These are phyloP conservation scores for Coprinellus micaceus DNA, from an alignment of 768 basidiomycete genomes.

Conservation along the genomic window DNA sequence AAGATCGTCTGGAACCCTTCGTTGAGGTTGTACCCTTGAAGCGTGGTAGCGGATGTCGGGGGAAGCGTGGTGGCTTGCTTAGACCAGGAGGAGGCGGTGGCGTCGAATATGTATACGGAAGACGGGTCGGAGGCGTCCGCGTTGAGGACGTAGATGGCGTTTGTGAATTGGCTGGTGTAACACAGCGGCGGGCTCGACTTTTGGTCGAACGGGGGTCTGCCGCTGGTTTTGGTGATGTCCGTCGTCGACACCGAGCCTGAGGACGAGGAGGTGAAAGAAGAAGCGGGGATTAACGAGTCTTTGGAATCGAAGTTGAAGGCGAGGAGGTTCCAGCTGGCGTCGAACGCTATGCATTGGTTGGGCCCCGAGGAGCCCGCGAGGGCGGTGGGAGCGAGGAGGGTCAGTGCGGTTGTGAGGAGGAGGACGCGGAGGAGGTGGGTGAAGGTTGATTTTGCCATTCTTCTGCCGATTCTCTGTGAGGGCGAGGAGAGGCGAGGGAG, in stretches of 20 bases:
- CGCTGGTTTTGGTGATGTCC: too few species aligned
- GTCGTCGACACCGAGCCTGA: slow-evolving; percentile 57
- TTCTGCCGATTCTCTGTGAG: too few species aligned
- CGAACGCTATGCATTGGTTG: slow-evolving; percentile 68
- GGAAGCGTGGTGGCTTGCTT: too few species aligned
- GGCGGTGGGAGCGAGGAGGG: slow-evolving; percentile 13
- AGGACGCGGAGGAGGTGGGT: too few species aligned
- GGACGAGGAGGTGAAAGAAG: slow-evolving; percentile 21
- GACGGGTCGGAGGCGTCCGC: slow-evolving; percentile 71
- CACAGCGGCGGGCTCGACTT: background rate
- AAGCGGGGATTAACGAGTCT: slow-evolving; percentile 78
- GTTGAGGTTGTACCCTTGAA: too few species aligned
- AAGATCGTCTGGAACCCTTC: too few species aligned
- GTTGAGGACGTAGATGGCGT: slow-evolving; percentile 81
- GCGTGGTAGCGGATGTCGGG: too few species aligned
- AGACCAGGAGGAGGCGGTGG: slow-evolving; percentile 68
- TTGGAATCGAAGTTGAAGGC: slow-evolving; percentile 81
- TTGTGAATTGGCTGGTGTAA: slow-evolving; percentile 55
- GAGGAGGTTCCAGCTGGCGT: slow-evolving; percentile 76
- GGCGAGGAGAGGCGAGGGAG: too few species aligned
- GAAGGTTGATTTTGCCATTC: too few species aligned
- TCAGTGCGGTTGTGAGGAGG: too few species aligned
- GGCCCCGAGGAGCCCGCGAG: slow-evolving; percentile 21
- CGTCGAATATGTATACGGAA: slow-evolving; percentile 81
- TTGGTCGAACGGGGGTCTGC: slow-evolving; percentile 25